Evolutionary conservation across 164 flowering plant species (phyloP).

Genomic region (Kalanchoe fedtschenkoi): DNA sequence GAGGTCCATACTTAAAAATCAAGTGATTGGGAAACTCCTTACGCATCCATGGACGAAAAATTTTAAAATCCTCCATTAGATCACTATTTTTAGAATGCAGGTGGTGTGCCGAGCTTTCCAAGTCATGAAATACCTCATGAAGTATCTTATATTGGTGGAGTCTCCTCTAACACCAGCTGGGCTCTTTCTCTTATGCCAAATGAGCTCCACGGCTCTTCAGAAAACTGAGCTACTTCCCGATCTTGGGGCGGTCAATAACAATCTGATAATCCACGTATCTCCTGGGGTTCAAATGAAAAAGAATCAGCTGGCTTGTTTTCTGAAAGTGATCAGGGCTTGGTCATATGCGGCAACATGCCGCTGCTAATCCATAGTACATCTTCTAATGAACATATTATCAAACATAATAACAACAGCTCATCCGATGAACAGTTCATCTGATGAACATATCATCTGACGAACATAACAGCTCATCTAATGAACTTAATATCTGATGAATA

Average conservation of each 20-base stretch:
- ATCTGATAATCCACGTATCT: neutral
- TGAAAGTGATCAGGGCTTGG: too few species aligned
- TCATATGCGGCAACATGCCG: too few species aligned
- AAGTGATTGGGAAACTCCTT: slow-evolving; percentile 22
- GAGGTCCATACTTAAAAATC: neutral
- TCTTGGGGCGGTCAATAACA: slow-evolving; percentile 8
- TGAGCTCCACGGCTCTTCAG: slow-evolving; percentile 47
- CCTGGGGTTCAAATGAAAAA: too few species aligned
- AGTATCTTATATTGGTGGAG: slow-evolving; percentile 42
- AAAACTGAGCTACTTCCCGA: slow-evolving; percentile 25
- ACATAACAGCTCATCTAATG: too few species aligned
- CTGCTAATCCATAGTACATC: too few species aligned
- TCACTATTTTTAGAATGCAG: slow-evolving; percentile 34
- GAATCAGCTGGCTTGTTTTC: too few species aligned
- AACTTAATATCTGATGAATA: too few species aligned
- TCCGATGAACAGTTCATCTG: too few species aligned
- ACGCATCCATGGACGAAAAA: slow-evolving; percentile 36
- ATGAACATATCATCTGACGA: too few species aligned
- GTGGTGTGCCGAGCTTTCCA: slow-evolving; percentile 28
- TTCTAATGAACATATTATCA: too few species aligned
- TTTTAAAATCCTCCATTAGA: slow-evolving; percentile 28
- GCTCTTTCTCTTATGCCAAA: slow-evolving; percentile 99
- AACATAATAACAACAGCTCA: too few species aligned
- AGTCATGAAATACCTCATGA: slow-evolving; percentile 33
- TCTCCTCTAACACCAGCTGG: slow-evolving; percentile 51